Conservation (phyloP, 2,329 filamentous ascomycete genomes). For the Tricladium varicosporioides region DNA sequence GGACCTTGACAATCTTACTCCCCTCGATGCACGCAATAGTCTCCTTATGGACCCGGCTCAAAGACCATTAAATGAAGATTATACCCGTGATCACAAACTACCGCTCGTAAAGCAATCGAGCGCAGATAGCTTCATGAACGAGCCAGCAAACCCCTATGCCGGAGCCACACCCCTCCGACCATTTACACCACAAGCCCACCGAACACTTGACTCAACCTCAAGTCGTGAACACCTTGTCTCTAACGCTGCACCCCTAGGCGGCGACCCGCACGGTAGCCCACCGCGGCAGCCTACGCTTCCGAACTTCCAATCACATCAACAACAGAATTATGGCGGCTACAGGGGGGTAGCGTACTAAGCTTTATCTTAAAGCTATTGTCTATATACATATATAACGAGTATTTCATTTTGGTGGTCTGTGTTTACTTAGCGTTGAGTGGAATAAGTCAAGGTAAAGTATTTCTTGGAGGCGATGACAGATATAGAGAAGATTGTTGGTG, state of each 20-base stretch:
- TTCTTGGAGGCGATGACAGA: neutral
- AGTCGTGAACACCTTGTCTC: conserved; percentile 26
- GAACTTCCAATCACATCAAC: conserved; percentile 8
- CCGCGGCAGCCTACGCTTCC: conserved; percentile 23
- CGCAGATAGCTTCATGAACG: conserved; percentile 28
- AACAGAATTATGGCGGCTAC: conserved; percentile 21
- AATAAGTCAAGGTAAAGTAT: neutral
- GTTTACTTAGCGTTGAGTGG: neutral
- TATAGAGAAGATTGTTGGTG: neutral
- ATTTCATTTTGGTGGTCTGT: conserved; percentile 3
- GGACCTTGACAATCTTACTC: conserved; percentile 79
- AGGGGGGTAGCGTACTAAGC: conserved; percentile 28
- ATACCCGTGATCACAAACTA: conserved; percentile 24
- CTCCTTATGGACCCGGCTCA: conserved; percentile 51
- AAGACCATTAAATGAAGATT: conserved; percentile 16
- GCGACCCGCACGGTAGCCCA: conserved; percentile 11
- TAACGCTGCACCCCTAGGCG: conserved; percentile 28
- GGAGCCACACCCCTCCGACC: conserved; percentile 24
- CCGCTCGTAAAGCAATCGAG: conserved; percentile 18
- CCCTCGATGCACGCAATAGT: conserved; percentile 82
- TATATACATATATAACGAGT: conserved; percentile 4
- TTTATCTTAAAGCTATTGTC: neutral
- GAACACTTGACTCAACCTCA: conserved; percentile 9
- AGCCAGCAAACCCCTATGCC: conserved; percentile 31
- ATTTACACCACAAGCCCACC: conserved; percentile 17